phyloP scores from a whole-genome alignment of 805 yeast genomes.

The Pichia gijzeniarum region DNA sequence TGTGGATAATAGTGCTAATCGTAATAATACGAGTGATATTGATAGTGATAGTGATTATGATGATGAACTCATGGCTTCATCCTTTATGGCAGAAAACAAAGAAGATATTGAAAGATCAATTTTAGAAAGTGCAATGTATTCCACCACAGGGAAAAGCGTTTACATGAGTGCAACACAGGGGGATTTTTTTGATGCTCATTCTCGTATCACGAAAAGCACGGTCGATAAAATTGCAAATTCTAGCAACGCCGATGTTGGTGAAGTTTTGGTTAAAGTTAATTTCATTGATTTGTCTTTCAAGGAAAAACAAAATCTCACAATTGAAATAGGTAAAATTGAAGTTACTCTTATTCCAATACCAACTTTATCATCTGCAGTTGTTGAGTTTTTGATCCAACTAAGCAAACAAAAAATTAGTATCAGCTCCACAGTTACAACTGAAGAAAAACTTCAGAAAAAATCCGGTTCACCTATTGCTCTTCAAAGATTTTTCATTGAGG shows the following conservation, averaged over 20 bases:
- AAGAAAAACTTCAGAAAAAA: slow-evolving; percentile 19
- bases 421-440: background rate
- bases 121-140: slow-evolving; percentile 53
- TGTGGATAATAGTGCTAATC: background rate
- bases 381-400: slow-evolving; percentile 34
- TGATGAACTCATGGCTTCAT: slow-evolving; percentile 32
- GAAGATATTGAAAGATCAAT: slow-evolving; percentile 31
- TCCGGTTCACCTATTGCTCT: slow-evolving; percentile 16
- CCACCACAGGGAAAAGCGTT: slow-evolving; percentile 57
- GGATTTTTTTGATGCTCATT: slow-evolving; percentile 30
- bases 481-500: slow-evolving; percentile 35
- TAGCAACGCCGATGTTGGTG: background rate
- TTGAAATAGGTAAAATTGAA: slow-evolving; percentile 36
- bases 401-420: slow-evolving; percentile 11
- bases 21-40: slow-evolving; percentile 10
- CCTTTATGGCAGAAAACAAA: slow-evolving; percentile 26
- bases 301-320: slow-evolving; percentile 27
- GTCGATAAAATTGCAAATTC: background rate
- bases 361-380: slow-evolving; percentile 32
- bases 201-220: background rate
- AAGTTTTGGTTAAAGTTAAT: slow-evolving; percentile 4
- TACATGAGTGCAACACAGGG: slow-evolving; percentile 75
- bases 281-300: background rate
- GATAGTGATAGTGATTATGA: slow-evolving; percentile 31
- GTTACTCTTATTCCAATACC: slow-evolving; percentile 40